Base-by-base conservation (phyloP, 73 alveolate species). In the Paramecium sexaurelia region DNA sequence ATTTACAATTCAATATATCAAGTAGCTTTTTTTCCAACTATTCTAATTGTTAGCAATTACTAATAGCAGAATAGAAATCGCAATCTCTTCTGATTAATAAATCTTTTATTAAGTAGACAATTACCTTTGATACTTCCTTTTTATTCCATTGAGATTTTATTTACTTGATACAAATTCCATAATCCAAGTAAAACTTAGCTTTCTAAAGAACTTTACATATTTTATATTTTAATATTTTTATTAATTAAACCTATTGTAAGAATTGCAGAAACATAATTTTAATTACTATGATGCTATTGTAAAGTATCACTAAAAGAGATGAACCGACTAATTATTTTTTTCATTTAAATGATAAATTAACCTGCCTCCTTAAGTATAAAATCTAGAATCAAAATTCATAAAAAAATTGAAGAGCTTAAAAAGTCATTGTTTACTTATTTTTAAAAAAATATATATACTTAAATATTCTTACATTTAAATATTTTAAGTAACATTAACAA, bases 81-180 rank as follows among this genome's bases (percentile, higher is more conserved):
- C 7, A 10, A 61, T 61, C 83, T 32, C n/a, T 61, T 61, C 47
- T 61, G 6, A 61, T 61, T 61, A 61, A 61, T 61, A 61, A 61
- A 61, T 61, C 83, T 61, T 32, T 0, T 27, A 61, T 61, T 26
- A 61, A 32, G 15, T 61, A 29, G 0, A 29, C 7, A 29, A 11
- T 5, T 22, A 61, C 83, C 83, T 61, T 61, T 61, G 11, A 61
- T 61, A 26, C 83, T 26, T 61, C 83, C 83, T 61, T 61, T 61
- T 61, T 61, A 19, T 32, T 61, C 83, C 26, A 61, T 10, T 29
- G 83, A 26, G 39, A 61, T 61, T 61, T 61, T 3, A 61, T 61
- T 61, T 26, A 26, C 7, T 61, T 26, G 24, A 61, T 61, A 61
- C 45, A 61, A 29, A 26, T 26, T 6, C 83, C 83, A 61, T 26